Evolutionary conservation across 345 rosid species (phyloP), one percentile per base, ranked within the genome.

Genomic region (Heritiera littoralis): DNA sequence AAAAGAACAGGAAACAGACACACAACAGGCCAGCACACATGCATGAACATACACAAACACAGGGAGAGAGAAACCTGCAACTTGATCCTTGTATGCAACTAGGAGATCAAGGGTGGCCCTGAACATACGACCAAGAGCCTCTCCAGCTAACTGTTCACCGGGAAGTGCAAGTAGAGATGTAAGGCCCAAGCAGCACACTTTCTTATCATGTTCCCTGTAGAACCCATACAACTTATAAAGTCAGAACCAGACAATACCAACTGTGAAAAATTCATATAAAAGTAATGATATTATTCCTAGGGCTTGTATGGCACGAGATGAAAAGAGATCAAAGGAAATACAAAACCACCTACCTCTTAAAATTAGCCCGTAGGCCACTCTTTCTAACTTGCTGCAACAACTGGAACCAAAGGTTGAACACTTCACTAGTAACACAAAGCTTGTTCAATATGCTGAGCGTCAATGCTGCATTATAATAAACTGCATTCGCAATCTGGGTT

Each of bases 181-280:
- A 90, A 97, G 87, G 48, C 99, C 99, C 91, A 97, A 86, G 87
- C 98, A 93, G 87, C 99, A 97, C 59, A 97, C 95, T 86, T 97
- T 97, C 85, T 97, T 97, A 81, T 91, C 97, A 76, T 97, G 94
- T 78, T 90, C 98, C 90, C 99, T 97, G 92, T 70, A 71, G 81
- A 49, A 69, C 52, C 74, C 73, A 86, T 66, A 79, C 60, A 45
- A 77, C 63, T 83, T 46, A 45, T 66, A 70, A 38, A 54, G 46
- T 80, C 67, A 65, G 13, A 64, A n/a, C 67, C 54, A 46, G 55
- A 56, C 43, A 35, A 66, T 77, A 18, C 66, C 45, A 2, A 65
- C 52, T 23, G 32, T 20, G 17, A 46, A 77, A 66, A 49, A 7
- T 46, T 30, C 74, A 70, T 30, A 35, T 55, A 55, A n/a, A 17